Conservation (phyloP, 2,329 filamentous ascomycete species). For the Amesomyces nigricolor region DNA sequence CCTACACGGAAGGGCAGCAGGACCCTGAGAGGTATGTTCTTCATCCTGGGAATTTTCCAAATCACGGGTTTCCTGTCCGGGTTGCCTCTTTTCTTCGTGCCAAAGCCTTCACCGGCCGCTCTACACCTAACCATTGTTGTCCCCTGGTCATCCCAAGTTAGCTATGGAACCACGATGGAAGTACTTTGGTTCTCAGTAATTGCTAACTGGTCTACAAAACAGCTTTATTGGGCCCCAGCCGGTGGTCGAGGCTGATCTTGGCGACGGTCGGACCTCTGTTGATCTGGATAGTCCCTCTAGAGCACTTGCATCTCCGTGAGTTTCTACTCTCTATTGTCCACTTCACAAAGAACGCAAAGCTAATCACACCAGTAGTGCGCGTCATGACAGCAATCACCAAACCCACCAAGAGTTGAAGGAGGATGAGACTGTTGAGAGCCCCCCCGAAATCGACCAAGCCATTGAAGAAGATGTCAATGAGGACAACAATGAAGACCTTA, state of each 20-base stretch:
- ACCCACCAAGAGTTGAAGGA: neutral
- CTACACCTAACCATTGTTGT: too few relatives aligned
- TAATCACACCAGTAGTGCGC: neutral
- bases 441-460: neutral
- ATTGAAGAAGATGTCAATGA: constrained; percentile 12
- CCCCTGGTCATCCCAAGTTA: too few relatives aligned
- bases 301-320: neutral
- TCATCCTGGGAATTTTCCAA: neutral
- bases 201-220: neutral
- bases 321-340: neutral
- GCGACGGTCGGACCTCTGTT: neutral
- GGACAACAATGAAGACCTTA: constrained; percentile 40
- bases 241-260: neutral
- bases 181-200: neutral
- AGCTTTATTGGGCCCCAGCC: neutral
- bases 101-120: too few relatives aligned
- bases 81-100: too few relatives aligned
- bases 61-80: too few relatives aligned
- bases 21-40: constrained; percentile 10
- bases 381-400: neutral
- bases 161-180: too few relatives aligned
- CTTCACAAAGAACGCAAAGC: neutral
- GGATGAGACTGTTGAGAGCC: constrained; percentile 26
- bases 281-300: neutral
- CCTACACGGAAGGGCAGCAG: constrained; percentile 1